Evolutionary conservation across 768 basidiomycete species (phyloP), one percentile per base, ranked within the genome.

Genomic region (Lentinula raphanica): DNA sequence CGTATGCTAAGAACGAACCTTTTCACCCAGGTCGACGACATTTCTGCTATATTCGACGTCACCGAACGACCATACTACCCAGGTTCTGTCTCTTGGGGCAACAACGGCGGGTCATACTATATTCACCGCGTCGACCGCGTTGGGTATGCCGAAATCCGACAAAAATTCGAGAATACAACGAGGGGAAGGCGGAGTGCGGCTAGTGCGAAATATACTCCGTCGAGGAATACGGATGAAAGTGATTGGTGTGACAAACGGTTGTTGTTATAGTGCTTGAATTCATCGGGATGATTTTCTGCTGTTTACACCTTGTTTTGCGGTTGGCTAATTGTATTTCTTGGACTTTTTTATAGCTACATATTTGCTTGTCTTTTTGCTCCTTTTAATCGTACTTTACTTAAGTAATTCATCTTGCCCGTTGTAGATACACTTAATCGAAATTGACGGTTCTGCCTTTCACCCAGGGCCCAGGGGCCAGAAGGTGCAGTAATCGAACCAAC

Each of bases 51-150:
- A 58, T 88, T 95, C 68, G 84, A 89, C 51, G 87, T 91, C 7
- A 80, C 79, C 35, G 86, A 88, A 67, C 77, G 78, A 27, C 72
- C 76, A 12, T 93, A 90, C 67, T 79, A 78, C 56, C 82, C 85
- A 3, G 90, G 88, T 19, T 82, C 84, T 56, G 91, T 93, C 35
- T 92, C 90, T 3, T 94, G 92, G 92, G 88, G 84, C 12, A 83
- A 82, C 58, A 78, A 75, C 36, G 82, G 83, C 0, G 90, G 90
- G 5, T 76, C 76, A 27, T 92, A 90, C 65, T 92, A 86, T 65
- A 65, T 92, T 60, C 90, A 92, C 62, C 82, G 84, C 38, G 88
- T 92, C 32, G 88, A 92, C 69, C 81, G 90, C 40, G 76, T 75
- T 59, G 85, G 86, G 17, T 90, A 91, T 64, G 81, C 85, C 11